Evolutionary conservation across 2,329 filamentous ascomycete species (phyloP).

Genomic region (Botrytis fabae): DNA sequence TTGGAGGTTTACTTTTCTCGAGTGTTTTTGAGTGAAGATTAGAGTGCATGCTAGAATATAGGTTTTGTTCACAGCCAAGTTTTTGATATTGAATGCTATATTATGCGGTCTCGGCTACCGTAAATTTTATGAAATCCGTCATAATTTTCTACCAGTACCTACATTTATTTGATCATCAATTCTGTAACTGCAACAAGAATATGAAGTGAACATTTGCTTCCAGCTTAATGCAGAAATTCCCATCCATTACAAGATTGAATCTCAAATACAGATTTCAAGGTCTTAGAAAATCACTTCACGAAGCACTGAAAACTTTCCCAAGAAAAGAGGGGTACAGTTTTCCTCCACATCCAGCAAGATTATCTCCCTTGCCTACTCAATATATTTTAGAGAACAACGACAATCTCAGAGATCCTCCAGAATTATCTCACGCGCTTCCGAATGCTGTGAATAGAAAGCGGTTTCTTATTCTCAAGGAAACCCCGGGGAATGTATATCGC

Average conservation of each 20-base stretch:
- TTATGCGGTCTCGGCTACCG: constrained; percentile 7
- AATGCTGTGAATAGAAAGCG: not conserved
- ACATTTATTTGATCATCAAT: not conserved
- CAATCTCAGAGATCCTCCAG: not conserved
- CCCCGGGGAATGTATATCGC: constrained; percentile 15
- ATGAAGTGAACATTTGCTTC: constrained; percentile 3
- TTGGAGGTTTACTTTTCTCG: not conserved
- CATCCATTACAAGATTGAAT: not conserved
- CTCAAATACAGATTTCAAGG: constrained; percentile 7
- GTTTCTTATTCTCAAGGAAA: not conserved
- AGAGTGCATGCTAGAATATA: not conserved
- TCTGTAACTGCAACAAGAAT: not conserved
- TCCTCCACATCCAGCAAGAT: constrained; percentile 17
- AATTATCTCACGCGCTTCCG: not conserved
- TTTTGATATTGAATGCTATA: constrained; percentile 16
- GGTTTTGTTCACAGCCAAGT: not conserved
- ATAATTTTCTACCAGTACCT: not conserved
- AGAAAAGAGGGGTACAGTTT: not conserved
- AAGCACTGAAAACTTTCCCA: not conserved
- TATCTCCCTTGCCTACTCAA: constrained; percentile 2
- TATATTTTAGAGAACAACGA: not conserved
- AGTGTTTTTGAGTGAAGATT: not conserved
- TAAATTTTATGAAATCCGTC: constrained; percentile 8
- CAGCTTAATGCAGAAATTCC: constrained; percentile 11
- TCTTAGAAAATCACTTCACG: constrained; percentile 1